Percentiles rank a stretch among this genome's conserved stretches.
Conservation (phyloP, 306 rosid genomes). For the Ammopiptanthus mongolicus region DNA sequence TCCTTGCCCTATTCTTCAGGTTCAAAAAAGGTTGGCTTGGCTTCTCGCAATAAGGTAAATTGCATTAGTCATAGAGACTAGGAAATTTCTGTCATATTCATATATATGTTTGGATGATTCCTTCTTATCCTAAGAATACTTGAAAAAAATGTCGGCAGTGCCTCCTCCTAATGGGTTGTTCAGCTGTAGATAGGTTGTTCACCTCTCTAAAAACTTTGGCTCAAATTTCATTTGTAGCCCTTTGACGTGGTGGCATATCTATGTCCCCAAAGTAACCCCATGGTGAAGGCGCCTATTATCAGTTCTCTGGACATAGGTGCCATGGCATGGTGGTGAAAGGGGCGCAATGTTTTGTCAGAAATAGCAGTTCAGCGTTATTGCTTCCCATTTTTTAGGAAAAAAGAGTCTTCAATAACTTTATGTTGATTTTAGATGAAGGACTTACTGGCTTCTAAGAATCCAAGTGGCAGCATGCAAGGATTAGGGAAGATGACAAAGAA, state of each 20-base stretch:
- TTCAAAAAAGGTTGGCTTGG: constrained; percentile 31
- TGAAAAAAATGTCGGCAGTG: neutral
- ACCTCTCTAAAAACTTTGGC: neutral
- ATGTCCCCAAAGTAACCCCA: neutral
- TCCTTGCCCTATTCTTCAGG: constrained; percentile 44
- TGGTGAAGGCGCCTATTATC: neutral
- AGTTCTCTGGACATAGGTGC: neutral
- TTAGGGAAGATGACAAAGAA: constrained; percentile 46
- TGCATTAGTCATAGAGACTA: neutral
- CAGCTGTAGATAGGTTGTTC: neutral
- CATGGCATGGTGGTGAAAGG: neutral
- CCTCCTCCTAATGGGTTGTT: neutral
- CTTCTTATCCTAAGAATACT: constrained; percentile 8
- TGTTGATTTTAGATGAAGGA: constrained; percentile 45
- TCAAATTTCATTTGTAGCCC: neutral
- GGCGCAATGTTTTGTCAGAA: neutral
- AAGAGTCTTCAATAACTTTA: constrained; percentile 3
- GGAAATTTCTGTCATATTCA: neutral
- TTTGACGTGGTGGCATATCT: neutral
- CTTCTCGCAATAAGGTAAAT: constrained; percentile 66
- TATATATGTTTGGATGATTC: neutral
- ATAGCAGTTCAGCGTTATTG: neutral
- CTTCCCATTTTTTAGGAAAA: neutral
- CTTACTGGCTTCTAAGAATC: constrained; percentile 45
- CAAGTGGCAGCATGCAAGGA: constrained; percentile 41